phyloP scores from a whole-genome alignment of 352 stramenopile genomes.

The Globisporangium ultimum region DNA sequence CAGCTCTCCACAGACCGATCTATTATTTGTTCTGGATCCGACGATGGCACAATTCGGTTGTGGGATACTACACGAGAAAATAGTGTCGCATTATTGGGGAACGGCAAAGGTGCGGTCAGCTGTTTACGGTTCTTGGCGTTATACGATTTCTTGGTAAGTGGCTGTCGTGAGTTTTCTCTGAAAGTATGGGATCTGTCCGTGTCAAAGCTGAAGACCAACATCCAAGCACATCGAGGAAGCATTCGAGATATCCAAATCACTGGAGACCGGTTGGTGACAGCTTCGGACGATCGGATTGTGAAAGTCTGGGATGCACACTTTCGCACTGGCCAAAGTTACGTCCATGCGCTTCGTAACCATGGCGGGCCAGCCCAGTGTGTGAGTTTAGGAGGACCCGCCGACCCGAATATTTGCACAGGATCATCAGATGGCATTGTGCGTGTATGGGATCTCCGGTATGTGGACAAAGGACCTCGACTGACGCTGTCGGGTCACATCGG shows the following conservation, averaged over 20 bases:
- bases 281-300: slow-evolving; percentile 65
- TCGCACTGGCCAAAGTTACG: slow-evolving; percentile 37
- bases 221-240: slow-evolving; percentile 47
- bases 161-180: slow-evolving; percentile 47
- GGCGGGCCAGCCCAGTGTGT: slow-evolving; percentile 67
- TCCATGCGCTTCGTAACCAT: slow-evolving; percentile 60
- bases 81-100: slow-evolving; percentile 46
- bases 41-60: slow-evolving; percentile 66
- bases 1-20: slow-evolving; percentile 55
- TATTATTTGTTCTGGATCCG: slow-evolving; percentile 62
- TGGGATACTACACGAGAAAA: slow-evolving; percentile 71
- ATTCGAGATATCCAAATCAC: slow-evolving; percentile 72
- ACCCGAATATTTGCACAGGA: slow-evolving; percentile 77
- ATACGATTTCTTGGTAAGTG: slow-evolving; percentile 58
- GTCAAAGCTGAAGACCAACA: slow-evolving; percentile 49
- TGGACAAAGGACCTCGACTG: slow-evolving; percentile 62
- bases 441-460: slow-evolving; percentile 81
- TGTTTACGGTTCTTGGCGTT: slow-evolving; percentile 63
- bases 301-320: slow-evolving; percentile 83
- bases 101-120: slow-evolving; percentile 38
- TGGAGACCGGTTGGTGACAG: slow-evolving; percentile 66
- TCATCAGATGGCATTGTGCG: slow-evolving; percentile 69
- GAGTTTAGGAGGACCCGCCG: slow-evolving; percentile 62
- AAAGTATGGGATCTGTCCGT: slow-evolving; percentile 69
- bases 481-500: slow-evolving; percentile 48